Percentiles rank a stretch among this genome's conserved stretches.
These are phyloP conservation scores for Serendipita sp. DNA, from an alignment of 768 basidiomycete genomes.

Conservation along the genomic window DNA sequence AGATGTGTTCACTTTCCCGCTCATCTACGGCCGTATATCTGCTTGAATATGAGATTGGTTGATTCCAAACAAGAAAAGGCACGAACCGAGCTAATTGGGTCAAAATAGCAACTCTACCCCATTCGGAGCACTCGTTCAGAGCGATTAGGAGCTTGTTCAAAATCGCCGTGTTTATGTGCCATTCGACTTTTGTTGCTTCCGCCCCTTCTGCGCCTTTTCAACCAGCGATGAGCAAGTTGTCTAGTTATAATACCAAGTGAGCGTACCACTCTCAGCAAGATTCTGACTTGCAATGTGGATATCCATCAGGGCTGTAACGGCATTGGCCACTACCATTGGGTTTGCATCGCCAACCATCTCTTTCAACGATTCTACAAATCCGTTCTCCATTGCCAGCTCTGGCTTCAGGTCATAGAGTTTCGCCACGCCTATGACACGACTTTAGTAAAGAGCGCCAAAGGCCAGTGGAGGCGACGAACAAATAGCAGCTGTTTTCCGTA, in stretches of 20 bases:
- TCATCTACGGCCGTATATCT: constrained; percentile 65
- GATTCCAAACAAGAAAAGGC: not conserved
- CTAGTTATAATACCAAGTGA: not conserved
- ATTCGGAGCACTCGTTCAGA: constrained; percentile 95
- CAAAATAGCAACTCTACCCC: constrained; percentile 91
- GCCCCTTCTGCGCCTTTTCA: constrained; percentile 4
- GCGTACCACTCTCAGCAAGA: constrained; percentile 4
- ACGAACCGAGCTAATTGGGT: constrained; percentile 53
- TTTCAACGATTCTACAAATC: constrained; percentile 73
- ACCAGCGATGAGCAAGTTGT: not conserved
- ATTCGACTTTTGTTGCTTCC: constrained; percentile 34
- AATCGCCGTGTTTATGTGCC: constrained; percentile 67
- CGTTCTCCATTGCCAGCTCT: constrained; percentile 85
- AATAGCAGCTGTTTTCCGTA: constrained; percentile 91
- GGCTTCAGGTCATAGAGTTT: constrained; percentile 97
- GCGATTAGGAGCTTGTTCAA: constrained; percentile 86
- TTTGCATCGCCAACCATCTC: constrained; percentile 94
- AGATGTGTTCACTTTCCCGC: constrained; percentile 96
- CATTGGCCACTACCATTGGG: constrained; percentile 97
- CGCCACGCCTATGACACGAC: constrained; percentile 37
- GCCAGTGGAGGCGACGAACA: constrained; percentile 25
- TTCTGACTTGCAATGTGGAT: constrained; percentile 50
- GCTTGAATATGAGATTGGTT: not conserved
- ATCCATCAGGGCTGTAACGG: constrained; percentile 81
- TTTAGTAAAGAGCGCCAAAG: not conserved